Evolutionary conservation across 495 filamentous ascomycete species (phyloP).

Genomic region (Penicillium dipodomyicola): DNA sequence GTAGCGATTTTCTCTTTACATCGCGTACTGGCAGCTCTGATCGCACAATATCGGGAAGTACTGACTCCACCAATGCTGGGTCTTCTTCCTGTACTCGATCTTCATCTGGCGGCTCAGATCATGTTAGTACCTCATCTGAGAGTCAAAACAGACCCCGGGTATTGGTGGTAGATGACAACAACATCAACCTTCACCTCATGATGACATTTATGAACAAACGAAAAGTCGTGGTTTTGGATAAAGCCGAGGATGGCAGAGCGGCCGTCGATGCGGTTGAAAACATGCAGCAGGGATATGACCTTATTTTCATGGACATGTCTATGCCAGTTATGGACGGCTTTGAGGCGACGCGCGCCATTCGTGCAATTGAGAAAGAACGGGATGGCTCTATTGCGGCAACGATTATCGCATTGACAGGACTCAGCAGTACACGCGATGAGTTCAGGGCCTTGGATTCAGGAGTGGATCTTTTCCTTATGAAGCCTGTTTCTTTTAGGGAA

Average conservation of each 20-base stretch:
- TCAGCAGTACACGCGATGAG: constrained; percentile 62
- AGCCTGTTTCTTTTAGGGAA: constrained; percentile 59
- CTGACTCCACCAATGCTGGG: not conserved
- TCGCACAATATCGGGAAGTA: not conserved
- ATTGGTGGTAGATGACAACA: constrained; percentile 72
- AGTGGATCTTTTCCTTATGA: constrained; percentile 70
- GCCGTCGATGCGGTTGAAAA: constrained; percentile 51
- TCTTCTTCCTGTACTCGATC: not conserved
- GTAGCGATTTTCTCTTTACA: not conserved
- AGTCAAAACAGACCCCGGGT: constrained; percentile 30
- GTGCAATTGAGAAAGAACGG: constrained; percentile 55
- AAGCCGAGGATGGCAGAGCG: constrained; percentile 51
- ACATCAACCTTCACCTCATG: constrained; percentile 68
- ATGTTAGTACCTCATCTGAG: not conserved
- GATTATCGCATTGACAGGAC: constrained; percentile 70
- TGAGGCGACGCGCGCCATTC: constrained; percentile 65
- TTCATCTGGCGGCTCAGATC: not conserved
- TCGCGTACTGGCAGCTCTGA: not conserved
- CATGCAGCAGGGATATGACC: constrained; percentile 44
- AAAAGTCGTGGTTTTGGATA: constrained; percentile 34
- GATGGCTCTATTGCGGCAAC: constrained; percentile 39
- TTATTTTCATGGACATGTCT: constrained; percentile 66
- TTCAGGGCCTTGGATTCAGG: constrained; percentile 64
- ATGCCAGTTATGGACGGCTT: constrained; percentile 79
- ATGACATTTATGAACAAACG: constrained; percentile 58